phyloP scores from a whole-genome alignment of 2,329 filamentous ascomycete species.

The Cordyceps militaris region DNA sequence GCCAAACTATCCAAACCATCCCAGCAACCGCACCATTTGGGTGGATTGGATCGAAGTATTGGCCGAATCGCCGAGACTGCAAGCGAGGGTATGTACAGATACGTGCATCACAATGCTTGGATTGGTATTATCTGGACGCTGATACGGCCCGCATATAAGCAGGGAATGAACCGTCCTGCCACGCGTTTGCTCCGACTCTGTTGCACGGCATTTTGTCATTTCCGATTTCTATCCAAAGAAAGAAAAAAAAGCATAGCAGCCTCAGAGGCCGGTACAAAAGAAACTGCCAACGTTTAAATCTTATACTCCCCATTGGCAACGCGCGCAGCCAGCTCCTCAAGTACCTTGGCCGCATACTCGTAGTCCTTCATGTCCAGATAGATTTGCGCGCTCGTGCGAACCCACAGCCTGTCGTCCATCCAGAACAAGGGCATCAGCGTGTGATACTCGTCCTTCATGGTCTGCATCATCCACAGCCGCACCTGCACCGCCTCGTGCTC shows the following conservation, averaged over 20 bases:
- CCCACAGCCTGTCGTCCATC: conserved; percentile 59
- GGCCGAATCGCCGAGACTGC: conserved; percentile 6
- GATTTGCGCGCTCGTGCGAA: conserved; percentile 70
- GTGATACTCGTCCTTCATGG: conserved; percentile 51
- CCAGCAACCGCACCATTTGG: too few species aligned
- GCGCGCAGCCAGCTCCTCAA: conserved; percentile 44
- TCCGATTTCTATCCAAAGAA: too few species aligned
- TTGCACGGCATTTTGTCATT: too few species aligned
- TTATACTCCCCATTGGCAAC: conserved; percentile 31
- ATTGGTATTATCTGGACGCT: background rate
- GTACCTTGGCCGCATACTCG: conserved; percentile 53
- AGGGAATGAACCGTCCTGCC: background rate
- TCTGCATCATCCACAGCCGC: conserved; percentile 51
- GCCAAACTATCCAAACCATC: too few species aligned
- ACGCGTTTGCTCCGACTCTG: too few species aligned
- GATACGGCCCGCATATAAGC: conserved; percentile 1
- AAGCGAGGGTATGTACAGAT: too few species aligned
- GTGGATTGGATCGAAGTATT: background rate
- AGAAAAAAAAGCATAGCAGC: too few species aligned
- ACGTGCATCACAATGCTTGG: too few species aligned
- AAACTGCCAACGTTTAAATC: too few species aligned
- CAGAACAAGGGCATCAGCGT: conserved; percentile 64
- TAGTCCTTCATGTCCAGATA: conserved; percentile 80
- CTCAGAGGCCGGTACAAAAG: too few species aligned
- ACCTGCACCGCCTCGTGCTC: conserved; percentile 29